Conservation (phyloP, 2,329 filamentous ascomycete species). For the Scedosporium apiospermum region DNA sequence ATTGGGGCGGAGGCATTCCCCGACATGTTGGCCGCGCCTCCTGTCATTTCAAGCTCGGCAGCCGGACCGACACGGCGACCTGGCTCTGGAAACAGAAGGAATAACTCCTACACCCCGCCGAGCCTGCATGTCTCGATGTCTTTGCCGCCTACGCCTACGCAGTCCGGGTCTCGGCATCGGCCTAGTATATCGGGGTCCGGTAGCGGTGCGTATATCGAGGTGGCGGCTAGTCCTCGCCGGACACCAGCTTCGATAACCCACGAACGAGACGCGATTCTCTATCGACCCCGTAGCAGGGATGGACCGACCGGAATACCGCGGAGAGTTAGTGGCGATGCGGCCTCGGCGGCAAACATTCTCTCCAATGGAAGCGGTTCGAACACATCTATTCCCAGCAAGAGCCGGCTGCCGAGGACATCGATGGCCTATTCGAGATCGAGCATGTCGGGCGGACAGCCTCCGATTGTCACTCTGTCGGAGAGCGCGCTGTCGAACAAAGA, state of each 20-base stretch:
- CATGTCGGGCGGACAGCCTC: constrained; percentile 14
- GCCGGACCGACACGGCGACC: constrained; percentile 18
- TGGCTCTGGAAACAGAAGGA: constrained; percentile 29
- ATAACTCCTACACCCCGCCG: constrained; percentile 45
- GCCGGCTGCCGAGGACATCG: constrained; percentile 29
- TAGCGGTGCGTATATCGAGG: constrained; percentile 38
- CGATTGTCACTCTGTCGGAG: constrained; percentile 20
- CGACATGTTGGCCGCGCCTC: constrained; percentile 4
- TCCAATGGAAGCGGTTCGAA: constrained; percentile 13
- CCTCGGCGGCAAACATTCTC: not conserved
- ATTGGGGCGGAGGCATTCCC: constrained; percentile 23
- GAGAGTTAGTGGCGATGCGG: constrained; percentile 29
- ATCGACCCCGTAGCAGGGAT: constrained; percentile 32
- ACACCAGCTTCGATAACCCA: constrained; percentile 22
- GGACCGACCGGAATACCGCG: constrained; percentile 31
- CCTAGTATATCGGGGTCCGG: constrained; percentile 20
- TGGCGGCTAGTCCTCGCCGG: constrained; percentile 38
- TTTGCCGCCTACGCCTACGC: constrained; percentile 43
- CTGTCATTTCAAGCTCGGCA: not conserved
- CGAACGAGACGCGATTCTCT: constrained; percentile 29
- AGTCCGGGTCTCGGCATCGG: constrained; percentile 21
- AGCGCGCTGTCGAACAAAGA: constrained; percentile 31
- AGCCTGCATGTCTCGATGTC: constrained; percentile 38
- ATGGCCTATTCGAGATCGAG: constrained; percentile 16
- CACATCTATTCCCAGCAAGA: constrained; percentile 22